Conservation (phyloP, 2,329 filamentous ascomycete species). For the Coniochaeta hoffmannii region DNA sequence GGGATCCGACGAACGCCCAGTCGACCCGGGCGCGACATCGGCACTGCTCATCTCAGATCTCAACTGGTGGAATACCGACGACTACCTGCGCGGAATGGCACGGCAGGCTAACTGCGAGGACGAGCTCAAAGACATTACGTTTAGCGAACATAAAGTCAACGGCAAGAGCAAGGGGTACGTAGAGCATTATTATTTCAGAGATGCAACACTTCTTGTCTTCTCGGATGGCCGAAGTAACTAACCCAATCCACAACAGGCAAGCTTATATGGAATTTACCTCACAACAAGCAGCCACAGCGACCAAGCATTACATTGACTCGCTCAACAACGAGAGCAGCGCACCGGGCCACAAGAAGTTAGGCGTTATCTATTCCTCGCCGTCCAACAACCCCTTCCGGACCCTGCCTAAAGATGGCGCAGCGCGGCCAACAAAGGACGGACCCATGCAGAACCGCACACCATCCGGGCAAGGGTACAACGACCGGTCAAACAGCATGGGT, state of each 20-base stretch:
- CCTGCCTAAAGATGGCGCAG: slow-evolving; percentile 78
- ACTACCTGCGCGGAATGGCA: slow-evolving; percentile 85
- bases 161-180: slow-evolving; percentile 95
- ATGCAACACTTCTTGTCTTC: neutral
- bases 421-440: slow-evolving; percentile 57
- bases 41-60: slow-evolving; percentile 84
- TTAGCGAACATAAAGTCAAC: slow-evolving; percentile 98
- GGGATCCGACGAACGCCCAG: slow-evolving; percentile 48
- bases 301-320: slow-evolving; percentile 73
- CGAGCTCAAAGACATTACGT: slow-evolving; percentile 86
- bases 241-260: slow-evolving; percentile 36
- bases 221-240: neutral
- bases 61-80: slow-evolving; percentile 95
- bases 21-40: slow-evolving; percentile 53
- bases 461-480: slow-evolving; percentile 36
- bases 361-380: slow-evolving; percentile 67
- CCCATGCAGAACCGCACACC: slow-evolving; percentile 41
- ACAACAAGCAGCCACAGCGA: slow-evolving; percentile 75
- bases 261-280: slow-evolving; percentile 81
- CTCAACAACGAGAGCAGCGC: slow-evolving; percentile 43
- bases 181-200: neutral
- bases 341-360: slow-evolving; percentile 60
- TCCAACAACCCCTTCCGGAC: slow-evolving; percentile 84
- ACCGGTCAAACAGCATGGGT: slow-evolving; percentile 34
- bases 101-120: slow-evolving; percentile 72